A percentile compares a stretch with the other conserved stretches of the same genome.
These are phyloP conservation scores for Diaporthe vaccinii DNA, from an alignment of 2,329 filamentous ascomycete genomes.

Conservation along the genomic window DNA sequence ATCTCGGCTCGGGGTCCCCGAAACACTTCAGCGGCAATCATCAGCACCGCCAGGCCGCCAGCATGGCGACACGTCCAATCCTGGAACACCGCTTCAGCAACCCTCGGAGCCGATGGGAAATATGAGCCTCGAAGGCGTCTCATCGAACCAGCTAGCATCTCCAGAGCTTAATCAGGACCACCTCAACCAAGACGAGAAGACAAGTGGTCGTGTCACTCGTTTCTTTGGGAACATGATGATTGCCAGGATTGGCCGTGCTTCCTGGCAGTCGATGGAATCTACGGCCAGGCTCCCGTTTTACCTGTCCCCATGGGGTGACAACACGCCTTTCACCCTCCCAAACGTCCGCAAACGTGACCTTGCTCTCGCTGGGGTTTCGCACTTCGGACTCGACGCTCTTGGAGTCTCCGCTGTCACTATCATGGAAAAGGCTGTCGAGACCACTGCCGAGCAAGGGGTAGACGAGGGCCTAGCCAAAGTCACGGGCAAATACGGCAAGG, in stretches of 20 bases:
- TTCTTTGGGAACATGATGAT: slow-evolving; percentile 45
- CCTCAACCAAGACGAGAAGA: slow-evolving; percentile 40
- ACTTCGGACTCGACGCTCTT: slow-evolving; percentile 43
- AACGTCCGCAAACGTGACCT: slow-evolving; percentile 44
- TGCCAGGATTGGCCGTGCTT: slow-evolving; percentile 41
- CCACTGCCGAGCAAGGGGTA: slow-evolving; percentile 42
- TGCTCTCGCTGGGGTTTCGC: slow-evolving; percentile 43
- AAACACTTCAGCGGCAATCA: slow-evolving; percentile 24
- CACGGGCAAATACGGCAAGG: slow-evolving; percentile 35
- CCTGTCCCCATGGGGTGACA: slow-evolving; percentile 44
- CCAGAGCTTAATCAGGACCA: slow-evolving; percentile 38
- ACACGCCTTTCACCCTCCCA: slow-evolving; percentile 43
- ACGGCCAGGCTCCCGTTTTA: slow-evolving; percentile 43
- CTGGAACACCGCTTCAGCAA: slow-evolving; percentile 28
- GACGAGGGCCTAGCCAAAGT: slow-evolving; percentile 41
- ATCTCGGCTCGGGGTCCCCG: slow-evolving; percentile 17
- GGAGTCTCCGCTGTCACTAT: slow-evolving; percentile 42
- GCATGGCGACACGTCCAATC: background rate
- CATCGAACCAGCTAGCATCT: slow-evolving; percentile 33
- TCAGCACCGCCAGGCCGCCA: slow-evolving; percentile 16
- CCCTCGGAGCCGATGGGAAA: slow-evolving; percentile 37
- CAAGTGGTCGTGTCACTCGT: slow-evolving; percentile 39
- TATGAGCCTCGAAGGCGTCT: slow-evolving; percentile 33
- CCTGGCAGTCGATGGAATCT: slow-evolving; percentile 42
- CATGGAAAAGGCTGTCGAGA: slow-evolving; percentile 40